Evolutionary conservation across 768 basidiomycete genomes (phyloP), one percentile per base, ranked within the genome.

Genomic region (Tylopilus plumbeoviolaceoides): DNA sequence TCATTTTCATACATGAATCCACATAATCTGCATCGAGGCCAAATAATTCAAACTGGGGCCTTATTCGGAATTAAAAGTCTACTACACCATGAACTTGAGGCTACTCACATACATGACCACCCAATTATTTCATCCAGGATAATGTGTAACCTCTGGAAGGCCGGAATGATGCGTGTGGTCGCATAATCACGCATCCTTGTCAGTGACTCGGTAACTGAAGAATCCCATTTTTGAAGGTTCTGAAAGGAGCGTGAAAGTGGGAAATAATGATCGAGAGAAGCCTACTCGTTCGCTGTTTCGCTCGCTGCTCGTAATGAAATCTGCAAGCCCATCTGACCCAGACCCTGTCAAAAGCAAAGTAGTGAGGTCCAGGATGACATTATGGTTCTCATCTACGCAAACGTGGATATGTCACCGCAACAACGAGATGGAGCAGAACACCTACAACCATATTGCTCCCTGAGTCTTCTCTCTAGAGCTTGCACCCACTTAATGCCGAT

Each of bases 211-310:
- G 75, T 74, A 59, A 91, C 79, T 5, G 82, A 82, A 2, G 80
- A 74, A 64, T 92, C 89, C 90, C 90, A 93, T 66, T 89, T 90
- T 64, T 85, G 83, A 51, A 92, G 75, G 44, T 83, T 82, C 90
- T 92, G 57, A 46, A 55, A 63, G 31, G 35, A 56, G 41, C 39
- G 52, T 70, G 51, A 70, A 61, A 31, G 55, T 54, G 42, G 44
- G 44, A n/a, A 43, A 27, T 11, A 47, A 51, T 41, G 51, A 56
- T 56, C 47, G 45, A 39, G 39, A 40, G 41, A 51, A 36, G 65
- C 72, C 59, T 71, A 90, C 91, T 65, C 91, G 76, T 70, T 93
- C 90, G 54, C 84, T 89, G 78, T 87, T 87, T 62, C 85, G 83
- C 60, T 90, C 88, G 18, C 80, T 80, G 54, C 87, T 89, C 12